Evolutionary conservation across 2,329 filamentous ascomycete genomes (phyloP).

Genomic region (Cylindrodendrum hubeiense): DNA sequence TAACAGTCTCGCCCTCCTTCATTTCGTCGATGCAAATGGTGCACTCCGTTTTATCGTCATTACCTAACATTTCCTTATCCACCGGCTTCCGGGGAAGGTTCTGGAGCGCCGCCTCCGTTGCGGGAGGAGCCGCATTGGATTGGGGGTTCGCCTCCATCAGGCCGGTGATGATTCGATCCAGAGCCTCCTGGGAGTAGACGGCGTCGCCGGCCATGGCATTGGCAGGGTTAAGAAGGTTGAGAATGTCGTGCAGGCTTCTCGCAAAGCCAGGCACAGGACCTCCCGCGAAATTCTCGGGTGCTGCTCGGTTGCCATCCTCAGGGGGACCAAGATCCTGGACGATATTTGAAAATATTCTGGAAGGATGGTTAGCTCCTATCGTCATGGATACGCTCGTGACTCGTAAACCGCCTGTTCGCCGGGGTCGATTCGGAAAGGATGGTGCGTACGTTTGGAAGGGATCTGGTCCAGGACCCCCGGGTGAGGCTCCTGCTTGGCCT

Average conservation of each 20-base stretch:
- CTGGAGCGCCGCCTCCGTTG: constrained; percentile 79
- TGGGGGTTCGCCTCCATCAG: constrained; percentile 87
- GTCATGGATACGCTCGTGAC: constrained; percentile 34
- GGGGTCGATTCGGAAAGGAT: constrained; percentile 25
- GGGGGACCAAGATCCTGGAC: constrained; percentile 56
- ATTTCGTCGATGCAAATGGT: constrained; percentile 95
- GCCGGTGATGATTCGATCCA: constrained; percentile 88
- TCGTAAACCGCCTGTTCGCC: constrained; percentile 31
- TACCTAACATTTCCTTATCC: constrained; percentile 75
- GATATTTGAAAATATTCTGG: constrained; percentile 62
- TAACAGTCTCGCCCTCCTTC: constrained; percentile 77
- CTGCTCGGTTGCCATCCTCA: constrained; percentile 38
- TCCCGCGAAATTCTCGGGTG: constrained; percentile 26
- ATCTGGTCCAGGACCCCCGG: constrained; percentile 46
- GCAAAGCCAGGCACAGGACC: constrained; percentile 42
- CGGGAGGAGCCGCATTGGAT: constrained; percentile 85
- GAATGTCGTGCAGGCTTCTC: constrained; percentile 63
- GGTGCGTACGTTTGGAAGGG: constrained; percentile 63
- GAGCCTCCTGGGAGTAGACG: constrained; percentile 89
- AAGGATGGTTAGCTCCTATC: constrained; percentile 48
- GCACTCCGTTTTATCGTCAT: constrained; percentile 81
- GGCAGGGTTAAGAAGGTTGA: constrained; percentile 66
- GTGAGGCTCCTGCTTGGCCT: constrained; percentile 22
- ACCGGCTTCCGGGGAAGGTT: constrained; percentile 79
- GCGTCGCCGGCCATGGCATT: constrained; percentile 77